Evolutionary conservation across 1,284 basidiomycete species (phyloP).

Genomic region (Limonomyces culmigenus): DNA sequence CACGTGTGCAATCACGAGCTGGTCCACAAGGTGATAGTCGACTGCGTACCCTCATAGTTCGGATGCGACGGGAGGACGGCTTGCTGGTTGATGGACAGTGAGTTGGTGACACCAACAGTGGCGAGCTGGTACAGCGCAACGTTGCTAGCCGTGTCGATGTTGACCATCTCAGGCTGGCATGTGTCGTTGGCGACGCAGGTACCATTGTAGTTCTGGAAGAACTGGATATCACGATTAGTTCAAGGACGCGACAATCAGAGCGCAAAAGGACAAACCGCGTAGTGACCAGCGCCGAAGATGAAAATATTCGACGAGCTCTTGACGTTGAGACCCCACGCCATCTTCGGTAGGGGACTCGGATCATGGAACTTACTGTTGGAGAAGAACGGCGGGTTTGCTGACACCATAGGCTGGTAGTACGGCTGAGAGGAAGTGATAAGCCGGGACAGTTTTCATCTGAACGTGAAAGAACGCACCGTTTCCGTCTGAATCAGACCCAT

Average conservation of each 20-base stretch:
- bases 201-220: slow-evolving; percentile 37
- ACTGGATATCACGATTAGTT: slow-evolving; percentile 23
- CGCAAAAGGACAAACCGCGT: slow-evolving; percentile 43
- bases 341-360: slow-evolving; percentile 26
- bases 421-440: slow-evolving; percentile 14
- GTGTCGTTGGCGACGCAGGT: slow-evolving; percentile 25
- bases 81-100: slow-evolving; percentile 36
- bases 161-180: slow-evolving; percentile 46
- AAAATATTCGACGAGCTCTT: slow-evolving; percentile 38
- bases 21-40: slow-evolving; percentile 47
- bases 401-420: slow-evolving; percentile 43
- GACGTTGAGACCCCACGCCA: slow-evolving; percentile 45
- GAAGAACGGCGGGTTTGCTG: slow-evolving; percentile 37
- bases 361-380: slow-evolving; percentile 33
- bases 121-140: slow-evolving; percentile 42
- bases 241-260: background rate
- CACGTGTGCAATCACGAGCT: background rate
- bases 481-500: slow-evolving; percentile 62
- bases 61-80: slow-evolving; percentile 19
- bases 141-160: slow-evolving; percentile 36
- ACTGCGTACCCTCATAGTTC: slow-evolving; percentile 44
- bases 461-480: slow-evolving; percentile 23
- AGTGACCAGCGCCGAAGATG: slow-evolving; percentile 51
- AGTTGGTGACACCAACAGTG: slow-evolving; percentile 40
- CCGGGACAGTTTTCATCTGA: slow-evolving; percentile 1